A percentile compares a stretch with the other conserved stretches of the same genome.
These are phyloP conservation scores for Rhynchosporium agropyri DNA, from an alignment of 2,329 filamentous ascomycete genomes.

Conservation along the genomic window DNA sequence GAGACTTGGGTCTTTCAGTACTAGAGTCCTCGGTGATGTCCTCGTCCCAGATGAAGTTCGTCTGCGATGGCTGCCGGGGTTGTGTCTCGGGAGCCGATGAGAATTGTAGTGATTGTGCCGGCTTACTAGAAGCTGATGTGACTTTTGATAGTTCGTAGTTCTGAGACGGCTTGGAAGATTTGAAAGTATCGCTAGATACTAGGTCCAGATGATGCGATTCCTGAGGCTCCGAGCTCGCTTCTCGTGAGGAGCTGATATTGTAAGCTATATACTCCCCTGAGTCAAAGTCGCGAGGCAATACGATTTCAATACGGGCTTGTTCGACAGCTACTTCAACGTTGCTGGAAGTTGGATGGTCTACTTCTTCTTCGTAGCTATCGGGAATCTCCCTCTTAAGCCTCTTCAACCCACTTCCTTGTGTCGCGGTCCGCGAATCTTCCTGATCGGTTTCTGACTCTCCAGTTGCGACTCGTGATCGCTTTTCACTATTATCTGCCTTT, in stretches of 20 bases:
- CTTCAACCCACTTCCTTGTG: conserved; percentile 12
- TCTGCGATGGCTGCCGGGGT: not conserved
- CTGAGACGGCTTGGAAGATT: too few species aligned
- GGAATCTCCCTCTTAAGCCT: conserved; percentile 31
- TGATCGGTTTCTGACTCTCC: conserved; percentile 12
- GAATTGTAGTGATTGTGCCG: conserved; percentile 17
- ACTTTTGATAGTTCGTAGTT: too few species aligned
- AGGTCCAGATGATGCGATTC: not conserved
- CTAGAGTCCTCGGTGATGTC: conserved; percentile 19
- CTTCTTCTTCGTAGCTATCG: conserved; percentile 37
- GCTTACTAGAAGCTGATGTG: not conserved
- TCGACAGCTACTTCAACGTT: not conserved
- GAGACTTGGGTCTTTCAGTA: not conserved
- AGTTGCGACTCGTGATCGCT: not conserved
- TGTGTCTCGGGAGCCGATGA: conserved; percentile 8
- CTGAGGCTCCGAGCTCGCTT: not conserved
- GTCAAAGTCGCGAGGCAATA: conserved; percentile 26
- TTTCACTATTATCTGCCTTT: not conserved
- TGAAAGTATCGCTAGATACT: not conserved
- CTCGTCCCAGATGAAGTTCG: conserved; percentile 32
- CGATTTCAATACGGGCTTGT: conserved; percentile 26
- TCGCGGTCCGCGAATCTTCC: conserved; percentile 23
- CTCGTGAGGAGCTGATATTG: not conserved
- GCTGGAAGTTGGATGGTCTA: not conserved
- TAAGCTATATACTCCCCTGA: conserved; percentile 19